Evolutionary conservation across 1,284 basidiomycete species (phyloP), one percentile per base, ranked within the genome.

Genomic region (Meripilus lineatus): DNA sequence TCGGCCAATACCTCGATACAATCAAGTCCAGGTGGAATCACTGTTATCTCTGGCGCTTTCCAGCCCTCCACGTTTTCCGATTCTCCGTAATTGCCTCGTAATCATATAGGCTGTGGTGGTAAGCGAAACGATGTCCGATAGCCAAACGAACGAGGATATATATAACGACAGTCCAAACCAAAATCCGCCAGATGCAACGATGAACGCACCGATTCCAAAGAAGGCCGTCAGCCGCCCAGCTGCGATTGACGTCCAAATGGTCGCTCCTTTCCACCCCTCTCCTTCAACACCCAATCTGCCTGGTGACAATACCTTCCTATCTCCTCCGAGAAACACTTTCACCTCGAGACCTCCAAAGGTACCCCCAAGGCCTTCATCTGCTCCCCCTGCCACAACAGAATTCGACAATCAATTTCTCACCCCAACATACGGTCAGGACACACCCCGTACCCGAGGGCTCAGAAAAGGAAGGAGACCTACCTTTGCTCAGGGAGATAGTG

Each of bases 401-500:
- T 44, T 42, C 44, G 40, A 46, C 24, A 15, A 17, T 25, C 40
- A 42, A 23, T 10, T 5, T 5, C 10, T 5, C 5, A 5, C 35
- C 32, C 42, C 32, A 26, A 47, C n/a, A n/a, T n/a, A n/a, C n/a
- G n/a, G n/a, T n/a, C n/a, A n/a, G n/a, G n/a, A n/a, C n/a, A n/a
- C 13, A 34, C 42, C 26, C 26, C 37, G 20, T 42, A 49, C 23
- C 21, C 51, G 47, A 26, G 55, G 47, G 32, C 38, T 44, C 39
- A 21, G 14, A 20, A 44, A 64, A 38, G 52, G 57, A 38, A 49
- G 49, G 35, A 45, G 49, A 21, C 49, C 50, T 24, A 60, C 59
- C 33, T 58, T 64, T 13, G 64, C 59, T 45, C 54, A 58, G 17
- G 48, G 28, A 30, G 28, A 57, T 54, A 38, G 50, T 24, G 46